Conservation (phyloP, 1,139 yeast species). For the Blastobotrys serpentis region DNA sequence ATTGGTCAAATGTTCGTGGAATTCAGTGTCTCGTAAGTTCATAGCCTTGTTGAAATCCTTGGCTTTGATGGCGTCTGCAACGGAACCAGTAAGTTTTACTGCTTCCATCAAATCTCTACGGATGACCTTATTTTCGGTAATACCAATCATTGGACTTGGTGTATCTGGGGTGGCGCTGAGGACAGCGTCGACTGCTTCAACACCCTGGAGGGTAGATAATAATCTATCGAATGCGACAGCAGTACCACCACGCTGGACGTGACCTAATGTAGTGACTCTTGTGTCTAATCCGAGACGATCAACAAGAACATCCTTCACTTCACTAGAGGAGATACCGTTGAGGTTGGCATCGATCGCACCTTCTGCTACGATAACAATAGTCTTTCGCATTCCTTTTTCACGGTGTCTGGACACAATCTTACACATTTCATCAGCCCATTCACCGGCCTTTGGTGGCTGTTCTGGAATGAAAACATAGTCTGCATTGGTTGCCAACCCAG, state of each 20-base stretch:
- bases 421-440: conserved; percentile 68
- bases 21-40: conserved; percentile 81
- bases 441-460: conserved; percentile 62
- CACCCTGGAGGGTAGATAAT: conserved; percentile 94
- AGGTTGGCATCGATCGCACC: conserved; percentile 89
- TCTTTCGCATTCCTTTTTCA: conserved; percentile 83
- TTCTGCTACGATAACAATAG: conserved; percentile 95
- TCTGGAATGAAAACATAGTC: conserved; percentile 94
- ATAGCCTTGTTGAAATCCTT: conserved; percentile 86
- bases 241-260: conserved; percentile 97
- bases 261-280: conserved; percentile 92
- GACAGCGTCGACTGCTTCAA: conserved; percentile 93
- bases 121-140: conserved; percentile 80
- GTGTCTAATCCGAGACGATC: conserved; percentile 89
- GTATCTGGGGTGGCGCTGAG: conserved; percentile 84
- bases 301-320: conserved; percentile 77
- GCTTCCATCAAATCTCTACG: conserved; percentile 87
- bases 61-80: conserved; percentile 76
- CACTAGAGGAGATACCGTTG: conserved; percentile 73
- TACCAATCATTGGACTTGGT: conserved; percentile 94
- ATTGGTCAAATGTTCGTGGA: conserved; percentile 72
- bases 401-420: conserved; percentile 75
- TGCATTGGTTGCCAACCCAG: conserved; percentile 94
- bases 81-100: conserved; percentile 78
- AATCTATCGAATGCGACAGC: conserved; percentile 93